phyloP scores from a whole-genome alignment of 192 early-diverging fungal genomes.

The Tieghemiomyces parasiticus region DNA sequence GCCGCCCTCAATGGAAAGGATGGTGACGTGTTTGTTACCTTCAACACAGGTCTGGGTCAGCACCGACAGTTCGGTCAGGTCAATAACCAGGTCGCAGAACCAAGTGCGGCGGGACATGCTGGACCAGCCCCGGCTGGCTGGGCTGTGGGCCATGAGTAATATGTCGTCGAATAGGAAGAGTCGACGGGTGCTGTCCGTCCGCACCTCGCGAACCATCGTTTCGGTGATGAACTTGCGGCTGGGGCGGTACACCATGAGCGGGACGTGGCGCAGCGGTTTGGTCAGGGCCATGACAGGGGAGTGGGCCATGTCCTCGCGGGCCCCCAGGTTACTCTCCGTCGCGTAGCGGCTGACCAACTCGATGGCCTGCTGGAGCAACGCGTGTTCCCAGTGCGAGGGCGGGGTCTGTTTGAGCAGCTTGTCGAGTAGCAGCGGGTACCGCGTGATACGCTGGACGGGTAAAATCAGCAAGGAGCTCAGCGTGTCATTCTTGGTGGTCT shows the following conservation, averaged over 20 bases:
- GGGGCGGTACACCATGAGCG: conserved; percentile 9
- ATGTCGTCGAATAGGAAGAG: conserved; percentile 9
- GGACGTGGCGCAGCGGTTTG: not conserved
- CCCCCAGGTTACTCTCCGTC: not conserved
- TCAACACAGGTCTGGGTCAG: conserved; percentile 1
- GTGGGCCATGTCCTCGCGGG: not conserved
- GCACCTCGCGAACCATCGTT: not conserved
- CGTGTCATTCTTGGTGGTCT: conserved; percentile 9
- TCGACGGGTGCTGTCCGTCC: not conserved
- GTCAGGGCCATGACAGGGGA: not conserved
- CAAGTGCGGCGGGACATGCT: conserved; percentile 7
- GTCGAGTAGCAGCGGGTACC: conserved; percentile 4
- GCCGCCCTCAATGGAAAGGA: not conserved
- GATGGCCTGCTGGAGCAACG: not conserved
- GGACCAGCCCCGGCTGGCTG: conserved; percentile 2
- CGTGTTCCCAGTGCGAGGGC: conserved; percentile 6
- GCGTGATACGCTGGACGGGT: conserved; percentile 8
- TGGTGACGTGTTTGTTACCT: conserved; percentile 10
- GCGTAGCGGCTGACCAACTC: not conserved
- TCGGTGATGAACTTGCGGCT: conserved; percentile 4
- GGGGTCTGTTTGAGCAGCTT: conserved; percentile 10
- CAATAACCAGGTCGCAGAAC: not conserved
- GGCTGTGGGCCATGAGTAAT: not conserved
- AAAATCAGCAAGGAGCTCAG: conserved; percentile 5
- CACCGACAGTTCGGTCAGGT: conserved; percentile 8